Evolutionary conservation across 129 eudicot genomes (phyloP), one percentile per base, ranked within the genome.

Genomic region (Helianthus tuberosus): DNA sequence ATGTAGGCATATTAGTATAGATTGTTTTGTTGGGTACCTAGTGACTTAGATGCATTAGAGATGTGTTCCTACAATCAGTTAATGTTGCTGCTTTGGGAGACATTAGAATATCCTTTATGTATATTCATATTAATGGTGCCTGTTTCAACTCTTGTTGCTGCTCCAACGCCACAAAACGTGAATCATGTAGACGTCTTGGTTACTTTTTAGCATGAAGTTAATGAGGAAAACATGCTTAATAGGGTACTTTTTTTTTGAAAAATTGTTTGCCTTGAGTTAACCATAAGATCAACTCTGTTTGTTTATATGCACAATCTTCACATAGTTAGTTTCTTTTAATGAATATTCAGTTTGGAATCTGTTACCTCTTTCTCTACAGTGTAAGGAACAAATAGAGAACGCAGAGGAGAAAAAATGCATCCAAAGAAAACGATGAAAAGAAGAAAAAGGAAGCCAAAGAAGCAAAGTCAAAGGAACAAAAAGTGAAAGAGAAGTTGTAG

Each of bases 401-500:
- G 93, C 87, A 43, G 96, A 94, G 83, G 98, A 90, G 86, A 85
- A 86, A 74, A 97, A 94, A 70, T 91, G 98, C 71, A 58, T 82
- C 47, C 91, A 88, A 77, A 90, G 85, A 97, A 90, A 86, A 85
- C 71, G 98, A 93, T 83, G 96, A 93, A 82, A 84, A 88, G 83
- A 85, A 75, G 80, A 20, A 20, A 20, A 20, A 20, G 23, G 23
- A 20, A 20, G 23, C 23, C 23, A 20, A 20, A 20, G 23, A 20
- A 20, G 23, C 23, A 20, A 20, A 20, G 23, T 20, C 23, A 20
- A 20, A 20, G 23, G 23, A 20, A 20, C 23, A 88, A 70, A 71
- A 79, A 71, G 85, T 57, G 80, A 81, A 47, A 46, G 50, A 79
- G 80, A 86, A 57, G 61, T 85, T 44, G 50, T 29, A 57, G 79